Base-by-base conservation (phyloP, 768 basidiomycete genomes). In the Epithele typhae region DNA sequence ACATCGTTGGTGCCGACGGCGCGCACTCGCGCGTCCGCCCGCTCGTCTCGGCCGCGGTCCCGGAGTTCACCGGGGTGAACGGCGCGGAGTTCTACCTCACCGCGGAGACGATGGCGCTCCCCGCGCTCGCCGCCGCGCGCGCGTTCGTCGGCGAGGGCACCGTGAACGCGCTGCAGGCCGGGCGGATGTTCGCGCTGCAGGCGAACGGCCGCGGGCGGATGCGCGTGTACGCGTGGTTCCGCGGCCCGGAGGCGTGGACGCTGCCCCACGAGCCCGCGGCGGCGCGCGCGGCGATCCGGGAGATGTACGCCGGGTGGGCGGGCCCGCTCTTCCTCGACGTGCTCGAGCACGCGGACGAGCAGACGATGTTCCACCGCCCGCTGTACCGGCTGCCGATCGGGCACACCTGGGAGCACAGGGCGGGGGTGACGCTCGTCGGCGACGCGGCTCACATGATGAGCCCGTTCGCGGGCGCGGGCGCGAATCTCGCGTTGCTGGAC, bases 1-100 rank as follows among this genome's bases (percentile, higher is more conserved):
- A 65, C 40, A 41, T 68, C 32, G 51, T 71, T 32, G 69, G 69
- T 7, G 68, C 69, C n/a, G 69, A 70, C 37, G 72, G 73, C 7
- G 61, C 71, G 2, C 70, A 68, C 64, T 70, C 68, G 15, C 61
- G 60, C 46, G 58, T 68, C 5, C 68, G 72, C 12, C 51, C 59
- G 3, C 53, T 68, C 35, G 45, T 72, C 21, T 60, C 64, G 21
- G 37, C 59, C 18, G 54, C 59, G 9, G 44, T 44, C 25, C 69
- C 71, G 5, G 38, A 51, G 24, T 73, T 69, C 54, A 60, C 61
- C 12, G 71, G 68, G 10, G 54, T 64, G 34, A 41, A 49, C 10
- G 48, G 45, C 39, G 54, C 51, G 18, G 42, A 42, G 10, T 32
- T 44, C 25, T 40, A 63, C 46, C 62, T 69, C 7, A 34, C 51